Conservation (phyloP, 2,329 filamentous ascomycete species). For the Aspergillus caelatus region DNA sequence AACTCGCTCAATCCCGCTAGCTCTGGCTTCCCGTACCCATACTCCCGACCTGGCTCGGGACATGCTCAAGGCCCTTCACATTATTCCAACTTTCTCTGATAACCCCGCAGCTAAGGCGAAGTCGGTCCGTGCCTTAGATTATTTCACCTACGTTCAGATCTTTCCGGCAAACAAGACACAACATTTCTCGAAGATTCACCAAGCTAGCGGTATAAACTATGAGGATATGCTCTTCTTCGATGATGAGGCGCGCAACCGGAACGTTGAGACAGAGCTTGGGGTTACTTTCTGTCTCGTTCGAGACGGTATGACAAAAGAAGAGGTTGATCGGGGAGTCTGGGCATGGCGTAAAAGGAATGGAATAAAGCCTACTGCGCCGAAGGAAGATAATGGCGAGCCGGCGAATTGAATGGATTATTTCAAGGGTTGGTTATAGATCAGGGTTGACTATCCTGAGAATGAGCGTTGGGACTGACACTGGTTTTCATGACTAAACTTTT, state of each 20-base stretch:
- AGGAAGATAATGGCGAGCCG: constrained; percentile 12
- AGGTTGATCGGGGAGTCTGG: constrained; percentile 77
- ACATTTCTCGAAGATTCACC: constrained; percentile 76
- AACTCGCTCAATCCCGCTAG: constrained; percentile 60
- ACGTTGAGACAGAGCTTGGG: constrained; percentile 73
- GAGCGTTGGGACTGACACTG: constrained; percentile 11
- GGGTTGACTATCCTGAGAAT: not conserved
- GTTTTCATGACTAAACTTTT: constrained; percentile 4
- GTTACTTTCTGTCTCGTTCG: constrained; percentile 82
- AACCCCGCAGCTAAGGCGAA: constrained; percentile 47
- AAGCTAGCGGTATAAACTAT: constrained; percentile 70
- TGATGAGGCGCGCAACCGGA: constrained; percentile 82
- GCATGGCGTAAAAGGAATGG: constrained; percentile 78
- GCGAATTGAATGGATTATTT: constrained; percentile 1
- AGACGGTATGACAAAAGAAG: constrained; percentile 75
- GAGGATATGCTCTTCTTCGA: constrained; percentile 96
- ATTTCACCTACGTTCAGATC: constrained; percentile 63
- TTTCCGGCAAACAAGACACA: constrained; percentile 79
- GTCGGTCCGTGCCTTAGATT: constrained; percentile 52
- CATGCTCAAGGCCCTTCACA: constrained; percentile 74
- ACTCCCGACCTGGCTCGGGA: constrained; percentile 79
- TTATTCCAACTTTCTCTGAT: constrained; percentile 51
- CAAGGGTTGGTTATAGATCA: too few species aligned
- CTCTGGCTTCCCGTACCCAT: constrained; percentile 77
- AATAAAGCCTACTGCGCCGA: constrained; percentile 31